A percentile compares a stretch with the other conserved stretches of the same genome.
Conservation (phyloP, 1,284 basidiomycete genomes). For the Heterobasidion annosum region DNA sequence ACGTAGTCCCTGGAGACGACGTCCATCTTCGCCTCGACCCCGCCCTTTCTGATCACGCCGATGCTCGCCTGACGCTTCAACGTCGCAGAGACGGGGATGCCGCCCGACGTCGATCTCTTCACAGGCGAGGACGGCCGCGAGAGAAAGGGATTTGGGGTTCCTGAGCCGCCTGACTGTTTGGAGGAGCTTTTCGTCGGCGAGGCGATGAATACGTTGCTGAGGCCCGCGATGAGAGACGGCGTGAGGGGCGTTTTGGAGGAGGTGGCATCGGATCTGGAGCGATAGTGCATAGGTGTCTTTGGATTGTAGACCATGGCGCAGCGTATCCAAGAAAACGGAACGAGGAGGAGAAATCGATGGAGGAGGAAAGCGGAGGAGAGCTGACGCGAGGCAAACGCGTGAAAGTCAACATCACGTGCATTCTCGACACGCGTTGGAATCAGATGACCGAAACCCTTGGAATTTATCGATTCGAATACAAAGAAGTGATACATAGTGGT, state of each 20-base stretch:
- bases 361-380: neutral
- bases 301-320: slow-evolving; percentile 23
- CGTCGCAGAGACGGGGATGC: slow-evolving; percentile 41
- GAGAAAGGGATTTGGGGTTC: slow-evolving; percentile 57
- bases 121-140: slow-evolving; percentile 55
- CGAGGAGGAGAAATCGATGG: neutral
- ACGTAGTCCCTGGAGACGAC: slow-evolving; percentile 57
- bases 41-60: slow-evolving; percentile 66
- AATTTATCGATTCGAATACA: neutral
- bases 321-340: neutral
- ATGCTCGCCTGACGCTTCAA: slow-evolving; percentile 51
- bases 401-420: slow-evolving; percentile 8
- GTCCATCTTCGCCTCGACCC: slow-evolving; percentile 65
- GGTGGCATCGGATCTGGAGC: slow-evolving; percentile 53
- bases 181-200: slow-evolving; percentile 28
- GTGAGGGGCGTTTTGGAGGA: slow-evolving; percentile 55
- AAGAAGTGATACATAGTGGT: too few species aligned
- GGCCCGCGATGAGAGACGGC: slow-evolving; percentile 46
- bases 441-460: neutral
- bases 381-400: slow-evolving; percentile 1
- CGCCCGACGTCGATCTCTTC: slow-evolving; percentile 42
- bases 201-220: slow-evolving; percentile 44
- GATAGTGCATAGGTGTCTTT: slow-evolving; percentile 57
- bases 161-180: slow-evolving; percentile 28
- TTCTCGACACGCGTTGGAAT: neutral